Evolutionary conservation across 257 asterid genomes (phyloP).

Genomic region (Solanum sejunctum): DNA sequence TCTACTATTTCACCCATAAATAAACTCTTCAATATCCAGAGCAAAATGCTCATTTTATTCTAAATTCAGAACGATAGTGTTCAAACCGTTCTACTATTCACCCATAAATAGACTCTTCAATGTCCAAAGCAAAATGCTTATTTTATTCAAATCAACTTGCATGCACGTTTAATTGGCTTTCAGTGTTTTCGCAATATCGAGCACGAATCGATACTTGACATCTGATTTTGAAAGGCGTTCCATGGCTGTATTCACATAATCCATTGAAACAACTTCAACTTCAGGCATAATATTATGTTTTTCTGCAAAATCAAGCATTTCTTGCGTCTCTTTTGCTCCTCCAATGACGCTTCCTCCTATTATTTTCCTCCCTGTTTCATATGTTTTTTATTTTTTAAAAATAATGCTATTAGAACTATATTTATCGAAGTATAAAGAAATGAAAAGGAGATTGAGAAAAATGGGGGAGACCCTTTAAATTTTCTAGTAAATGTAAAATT

Average conservation of each 20-base stretch:
- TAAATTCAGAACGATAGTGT: not conserved
- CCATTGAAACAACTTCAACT: not conserved
- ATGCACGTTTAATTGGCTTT: not conserved
- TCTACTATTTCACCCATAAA: no score
- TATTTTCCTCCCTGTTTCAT: slow-evolving; percentile 11
- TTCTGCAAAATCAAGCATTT: slow-evolving; percentile 27
- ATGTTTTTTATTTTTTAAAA: no score
- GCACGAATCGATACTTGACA: slow-evolving; percentile 12
- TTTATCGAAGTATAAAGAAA: not conserved
- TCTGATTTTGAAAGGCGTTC: not conserved
- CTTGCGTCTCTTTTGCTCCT: not conserved
- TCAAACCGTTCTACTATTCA: not conserved
- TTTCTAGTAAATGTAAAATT: no score
- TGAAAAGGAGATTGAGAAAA: not conserved
- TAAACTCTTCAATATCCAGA: no score
- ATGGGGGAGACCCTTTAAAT: not conserved
- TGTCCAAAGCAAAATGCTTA: no score
- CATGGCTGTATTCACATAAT: not conserved
- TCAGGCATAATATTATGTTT: slow-evolving; percentile 5
- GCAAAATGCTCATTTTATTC: not conserved
- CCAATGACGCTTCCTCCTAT: slow-evolving; percentile 20
- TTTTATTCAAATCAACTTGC: no score
- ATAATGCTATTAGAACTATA: no score
- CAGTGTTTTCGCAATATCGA: slow-evolving; percentile 2
- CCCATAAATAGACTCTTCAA: no score